Evolutionary conservation across 305 asterid genomes (phyloP), one percentile per base, ranked within the genome.

Genomic region (Rubia tinctorum): DNA sequence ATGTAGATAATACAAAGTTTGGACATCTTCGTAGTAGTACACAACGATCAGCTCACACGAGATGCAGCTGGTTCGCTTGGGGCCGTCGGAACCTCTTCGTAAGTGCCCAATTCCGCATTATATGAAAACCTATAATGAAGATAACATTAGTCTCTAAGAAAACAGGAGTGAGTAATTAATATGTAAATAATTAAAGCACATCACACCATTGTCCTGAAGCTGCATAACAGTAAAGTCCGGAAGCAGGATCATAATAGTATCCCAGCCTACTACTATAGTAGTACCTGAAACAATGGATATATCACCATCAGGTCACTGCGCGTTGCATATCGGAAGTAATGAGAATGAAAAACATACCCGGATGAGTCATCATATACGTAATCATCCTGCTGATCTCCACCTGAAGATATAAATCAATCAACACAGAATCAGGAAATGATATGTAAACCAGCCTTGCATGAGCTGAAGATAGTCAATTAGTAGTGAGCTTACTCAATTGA

Each of bases 191-290:
- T 53, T 17, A 17, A 17, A 53, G 2, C 37, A 64, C 13, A 25
- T 60, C 4, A 6, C 37, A 95, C 98, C 99, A 95, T 85, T 86
- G 87, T 69, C 98, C 97, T n/a, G 98, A 81, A 66, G 93, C 81
- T 47, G 99, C 98, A 83, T 75, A 71, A 85, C 96, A 91, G 71
- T 91, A 95, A 18, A 89, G 82, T 75, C 98, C 97, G 1, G 98
- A 82, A 66, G 96, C 84, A 39, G 99, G 92, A 79, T 95, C 99
- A 25, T 95, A 95, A 71, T 92, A 95, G 78, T 95, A 89, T 68
- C 99, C 99, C 80, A 76, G 85, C 79, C 86, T 92, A 92, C 91
- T 84, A 76, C 91, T 95, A 82, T 95, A 95, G 82, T 95, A 95
- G 84, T 92, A 95, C 70, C 98, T 94, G 96, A 51, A 25, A 71